These are phyloP conservation scores for Galerina sulciceps DNA, from an alignment of 768 basidiomycete genomes.

Conservation along the genomic window DNA sequence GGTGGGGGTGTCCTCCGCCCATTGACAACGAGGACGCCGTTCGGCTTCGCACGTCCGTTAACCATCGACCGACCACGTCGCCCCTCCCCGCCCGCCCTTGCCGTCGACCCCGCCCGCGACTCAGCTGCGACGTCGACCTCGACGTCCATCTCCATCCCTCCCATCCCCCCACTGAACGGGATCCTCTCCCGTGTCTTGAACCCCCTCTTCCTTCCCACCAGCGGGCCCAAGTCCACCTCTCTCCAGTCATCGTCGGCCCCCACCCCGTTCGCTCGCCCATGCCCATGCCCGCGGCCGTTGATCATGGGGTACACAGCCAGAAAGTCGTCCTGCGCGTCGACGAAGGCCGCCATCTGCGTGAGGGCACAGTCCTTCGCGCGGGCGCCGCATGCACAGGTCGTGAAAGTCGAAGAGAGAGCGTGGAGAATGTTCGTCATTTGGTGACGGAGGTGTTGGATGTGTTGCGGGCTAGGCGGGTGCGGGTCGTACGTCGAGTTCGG, in stretches of 20 bases:
- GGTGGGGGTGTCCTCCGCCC: not conserved
- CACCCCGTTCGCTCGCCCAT: no score
- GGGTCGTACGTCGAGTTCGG: not conserved
- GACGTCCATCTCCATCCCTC: constrained; percentile 30
- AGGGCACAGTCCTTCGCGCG: constrained; percentile 66
- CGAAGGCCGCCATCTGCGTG: constrained; percentile 67
- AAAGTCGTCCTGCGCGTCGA: constrained; percentile 29
- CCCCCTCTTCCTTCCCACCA: constrained; percentile 63
- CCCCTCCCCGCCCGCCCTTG: not conserved
- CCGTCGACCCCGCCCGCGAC: not conserved
- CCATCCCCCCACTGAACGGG: constrained; percentile 62
- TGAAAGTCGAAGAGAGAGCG: constrained; percentile 70
- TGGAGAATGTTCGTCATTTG: constrained; percentile 76
- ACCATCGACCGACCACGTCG: not conserved
- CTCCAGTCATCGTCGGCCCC: not conserved
- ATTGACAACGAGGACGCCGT: not conserved
- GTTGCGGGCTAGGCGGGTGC: constrained; percentile 40
- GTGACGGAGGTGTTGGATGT: constrained; percentile 56
- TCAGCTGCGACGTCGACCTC: constrained; percentile 20
- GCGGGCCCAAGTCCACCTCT: constrained; percentile 59
- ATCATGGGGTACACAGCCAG: not conserved
- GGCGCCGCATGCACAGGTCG: constrained; percentile 75
- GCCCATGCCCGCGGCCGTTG: no score
- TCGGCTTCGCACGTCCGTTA: not conserved
- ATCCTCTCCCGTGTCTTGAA: constrained; percentile 64